Base-by-base conservation (phyloP, 306 rosid genomes). In the Dryas alaskensis region DNA sequence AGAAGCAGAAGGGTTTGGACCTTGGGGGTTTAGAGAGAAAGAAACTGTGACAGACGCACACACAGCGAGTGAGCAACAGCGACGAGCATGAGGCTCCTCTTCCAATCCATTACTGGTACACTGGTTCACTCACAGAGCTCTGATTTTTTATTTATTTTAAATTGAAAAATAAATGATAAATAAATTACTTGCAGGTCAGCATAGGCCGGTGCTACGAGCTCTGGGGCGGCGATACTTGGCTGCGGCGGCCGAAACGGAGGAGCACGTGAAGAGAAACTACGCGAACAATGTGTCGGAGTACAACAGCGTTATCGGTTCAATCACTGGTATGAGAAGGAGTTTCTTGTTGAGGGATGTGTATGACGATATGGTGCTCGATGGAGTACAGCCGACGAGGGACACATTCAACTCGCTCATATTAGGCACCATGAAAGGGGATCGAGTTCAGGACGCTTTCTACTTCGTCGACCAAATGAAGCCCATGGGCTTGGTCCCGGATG, bases 291-390 rank as follows among this genome's bases (percentile, higher is more conserved):
- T 86, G 60, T 52, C 88, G 43, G 97, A 94, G 79, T 94, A 94
- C 85, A 92, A 88, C 85, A 89, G 93, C 17, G 97, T 92, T 10
- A 67, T 92, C 62, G 83, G 75, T 75, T 86, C 92, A 72, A 52
- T 94, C 84, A 78, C 78, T 6, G 76, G 90, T 44, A 87, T 87
- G 82, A 66, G 95, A 83, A 89, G 89, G 97, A 10, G 45, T 74
- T 83, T 72, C 82, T 84, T 90, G 82, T 71, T 94, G 81, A 92
- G 92, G 81, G 96, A 94, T 57, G 95, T 75, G 44, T 94, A 88
- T 42, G 91, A 87, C 53, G 97, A 94, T 79, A 92, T 94, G 99
- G 60, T 83, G 91, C 90, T 94, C 77, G 99, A 94, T 75, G 99
- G 97, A 59, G 96, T 94, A 76, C 90, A 84, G 84, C 99, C 99